Percentiles rank a stretch among this genome's conserved stretches.
These are phyloP conservation scores for Paragyromitra xinjiangensis DNA, from an alignment of 495 filamentous ascomycete genomes.

Conservation along the genomic window DNA sequence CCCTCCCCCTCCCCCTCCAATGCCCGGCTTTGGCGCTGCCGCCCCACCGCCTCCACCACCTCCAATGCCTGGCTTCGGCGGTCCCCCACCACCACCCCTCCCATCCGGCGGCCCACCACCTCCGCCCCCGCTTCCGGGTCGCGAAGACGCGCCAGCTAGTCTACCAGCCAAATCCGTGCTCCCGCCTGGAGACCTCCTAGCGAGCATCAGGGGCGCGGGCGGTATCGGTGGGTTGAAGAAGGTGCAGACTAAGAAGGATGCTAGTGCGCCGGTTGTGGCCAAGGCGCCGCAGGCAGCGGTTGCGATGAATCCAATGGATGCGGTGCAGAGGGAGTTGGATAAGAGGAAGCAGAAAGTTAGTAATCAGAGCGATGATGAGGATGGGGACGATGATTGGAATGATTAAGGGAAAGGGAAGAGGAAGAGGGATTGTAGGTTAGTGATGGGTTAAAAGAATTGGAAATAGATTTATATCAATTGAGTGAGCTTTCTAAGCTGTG, in stretches of 20 bases:
- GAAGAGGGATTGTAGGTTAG: too few species aligned
- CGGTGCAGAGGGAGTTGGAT: conserved; percentile 48
- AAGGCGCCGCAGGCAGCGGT: background rate
- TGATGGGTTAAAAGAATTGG: background rate
- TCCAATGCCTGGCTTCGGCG: conserved; percentile 58
- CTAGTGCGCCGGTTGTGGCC: conserved; percentile 24
- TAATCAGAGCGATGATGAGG: conserved; percentile 46
- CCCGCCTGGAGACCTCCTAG: conserved; percentile 71
- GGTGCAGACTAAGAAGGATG: conserved; percentile 45
- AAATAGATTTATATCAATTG: background rate
- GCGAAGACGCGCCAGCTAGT: conserved; percentile 66
- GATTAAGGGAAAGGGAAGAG: background rate
- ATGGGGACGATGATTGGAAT: conserved; percentile 21
- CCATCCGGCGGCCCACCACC: conserved; percentile 68
- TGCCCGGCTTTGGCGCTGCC: conserved; percentile 57
- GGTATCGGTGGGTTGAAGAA: conserved; percentile 79
- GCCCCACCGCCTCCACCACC: conserved; percentile 60
- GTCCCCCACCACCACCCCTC: conserved; percentile 61
- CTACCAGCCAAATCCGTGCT: conserved; percentile 61
- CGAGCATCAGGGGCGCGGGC: conserved; percentile 81
- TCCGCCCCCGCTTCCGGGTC: conserved; percentile 73
- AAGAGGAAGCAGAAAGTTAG: conserved; percentile 54
- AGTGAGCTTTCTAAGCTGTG: too few species aligned
- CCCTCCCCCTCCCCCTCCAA: conserved; percentile 62
- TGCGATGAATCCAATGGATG: conserved; percentile 49